phyloP scores from a whole-genome alignment of 176 grass and related monocot genomes.

The Secale cereale region DNA sequence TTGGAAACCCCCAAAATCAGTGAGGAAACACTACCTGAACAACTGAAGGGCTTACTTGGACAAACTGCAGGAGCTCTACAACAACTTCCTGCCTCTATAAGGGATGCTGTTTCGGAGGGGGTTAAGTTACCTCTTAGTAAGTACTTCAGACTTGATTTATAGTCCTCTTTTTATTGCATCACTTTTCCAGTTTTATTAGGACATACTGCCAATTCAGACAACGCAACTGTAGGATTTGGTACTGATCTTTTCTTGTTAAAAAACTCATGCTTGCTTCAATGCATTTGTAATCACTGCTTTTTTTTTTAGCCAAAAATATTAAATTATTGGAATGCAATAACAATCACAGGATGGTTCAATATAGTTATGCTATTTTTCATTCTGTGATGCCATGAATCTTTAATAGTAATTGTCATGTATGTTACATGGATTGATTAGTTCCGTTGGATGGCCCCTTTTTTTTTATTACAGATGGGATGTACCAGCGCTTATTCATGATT shows the following conservation, averaged over 20 bases:
- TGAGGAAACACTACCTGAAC: constrained; percentile 71
- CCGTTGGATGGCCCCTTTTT: background rate
- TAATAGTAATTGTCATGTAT: background rate
- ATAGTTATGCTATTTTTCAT: constrained; percentile 11
- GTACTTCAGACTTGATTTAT: background rate
- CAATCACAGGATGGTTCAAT: background rate
- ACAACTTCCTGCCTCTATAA: constrained; percentile 80
- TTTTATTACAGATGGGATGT: constrained; percentile 51
- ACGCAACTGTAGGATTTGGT: background rate
- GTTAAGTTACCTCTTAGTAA: constrained; percentile 92
- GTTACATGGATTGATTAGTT: background rate
- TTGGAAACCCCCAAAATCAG: constrained; percentile 77
- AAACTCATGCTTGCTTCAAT: background rate
- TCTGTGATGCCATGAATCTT: background rate
- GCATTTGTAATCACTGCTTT: background rate
- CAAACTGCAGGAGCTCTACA: constrained; percentile 68
- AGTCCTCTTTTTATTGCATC: constrained; percentile 1
- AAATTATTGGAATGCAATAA: background rate
- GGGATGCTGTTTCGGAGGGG: constrained; percentile 71
- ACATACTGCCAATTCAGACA: constrained; percentile 8
- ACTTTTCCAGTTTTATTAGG: background rate
- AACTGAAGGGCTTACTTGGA: constrained; percentile 64
- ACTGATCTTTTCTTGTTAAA: background rate
- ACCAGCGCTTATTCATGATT: constrained; percentile 90
- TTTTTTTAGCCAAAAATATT: background rate